Base-by-base conservation (phyloP, 495 filamentous ascomycete genomes). In the Poronia punctata region DNA sequence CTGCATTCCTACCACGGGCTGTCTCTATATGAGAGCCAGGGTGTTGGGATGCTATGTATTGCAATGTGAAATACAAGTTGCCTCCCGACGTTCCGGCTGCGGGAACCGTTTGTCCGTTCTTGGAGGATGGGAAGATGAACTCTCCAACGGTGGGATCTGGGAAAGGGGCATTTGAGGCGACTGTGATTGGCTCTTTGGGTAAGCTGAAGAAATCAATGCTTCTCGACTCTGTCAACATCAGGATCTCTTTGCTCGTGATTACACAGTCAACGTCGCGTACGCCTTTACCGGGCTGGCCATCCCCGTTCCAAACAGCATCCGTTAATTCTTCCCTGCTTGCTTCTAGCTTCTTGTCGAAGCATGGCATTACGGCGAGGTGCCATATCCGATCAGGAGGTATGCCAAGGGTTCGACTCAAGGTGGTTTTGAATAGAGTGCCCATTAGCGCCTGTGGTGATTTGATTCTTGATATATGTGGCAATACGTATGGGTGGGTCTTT, bases 261-360 rank as follows among this genome's bases (percentile, higher is more conserved):
- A 98, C 92, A 63, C 90, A 97, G 60, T 98, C 92, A 23, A 95
- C 88, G 53, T 98, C 92, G 15, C 92, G 71, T 12, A 90, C 70
- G 5, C 82, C 78, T 14, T 67, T 66, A 3, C 67, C 62, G 0
- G 62, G 58, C 27, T 60, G 53, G 5, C 65, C 62, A 18, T 56
- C 50, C 21, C 61, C 59, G 19, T 58, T 60, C 92, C 93, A 97
- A 16, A 78, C 73, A 0, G 74, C 60, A 55, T 88, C 82, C 3
- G 92, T 98, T 23, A 98, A 74, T 57, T 98, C 93, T 56, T 84
- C 83, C 15, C 92, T 80, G 39, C 87, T 92, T 6, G 90, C 92
- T 62, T 98, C 92, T 10, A 98, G 77, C 62, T 98, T 98, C 67
- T 98, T 98, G 65, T 98, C 92, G 57, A 98, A 98, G 59, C 92